phyloP scores from a whole-genome alignment of 2,329 filamentous ascomycete species.

The Cladophialophora immunda region DNA sequence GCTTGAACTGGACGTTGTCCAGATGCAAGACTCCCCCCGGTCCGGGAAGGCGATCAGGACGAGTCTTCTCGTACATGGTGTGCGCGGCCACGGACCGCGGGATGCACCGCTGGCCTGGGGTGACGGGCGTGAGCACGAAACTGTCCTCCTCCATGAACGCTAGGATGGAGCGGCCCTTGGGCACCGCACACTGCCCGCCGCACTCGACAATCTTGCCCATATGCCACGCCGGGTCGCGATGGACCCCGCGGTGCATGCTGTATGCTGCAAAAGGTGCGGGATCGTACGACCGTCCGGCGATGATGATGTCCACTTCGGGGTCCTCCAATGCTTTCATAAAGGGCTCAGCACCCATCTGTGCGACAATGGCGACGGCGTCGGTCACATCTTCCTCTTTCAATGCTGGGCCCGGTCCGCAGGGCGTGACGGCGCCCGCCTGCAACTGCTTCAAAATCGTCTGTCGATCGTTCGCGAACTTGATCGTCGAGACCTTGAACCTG shows the following conservation, averaged over 20 bases:
- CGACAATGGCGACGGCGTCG: conserved; percentile 50
- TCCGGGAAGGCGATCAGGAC: conserved; percentile 60
- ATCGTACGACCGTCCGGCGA: conserved; percentile 57
- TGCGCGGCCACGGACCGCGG: conserved; percentile 62
- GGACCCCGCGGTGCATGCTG: conserved; percentile 47
- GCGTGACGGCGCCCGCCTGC: not conserved
- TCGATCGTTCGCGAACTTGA: conserved; percentile 9
- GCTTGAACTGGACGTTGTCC: conserved; percentile 54
- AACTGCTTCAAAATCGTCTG: conserved; percentile 2
- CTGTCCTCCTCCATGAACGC: conserved; percentile 56
- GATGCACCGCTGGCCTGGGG: conserved; percentile 54
- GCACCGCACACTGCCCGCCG: conserved; percentile 57
- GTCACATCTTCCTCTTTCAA: conserved; percentile 52
- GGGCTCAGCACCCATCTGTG: conserved; percentile 59
- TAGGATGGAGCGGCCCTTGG: conserved; percentile 56
- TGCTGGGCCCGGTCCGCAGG: conserved; percentile 48
- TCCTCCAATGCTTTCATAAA: conserved; percentile 41
- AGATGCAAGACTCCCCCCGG: conserved; percentile 61
- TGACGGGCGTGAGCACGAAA: conserved; percentile 59
- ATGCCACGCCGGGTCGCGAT: conserved; percentile 13
- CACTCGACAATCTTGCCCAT: conserved; percentile 68
- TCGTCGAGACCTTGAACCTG: not conserved
- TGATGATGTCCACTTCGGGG: conserved; percentile 58
- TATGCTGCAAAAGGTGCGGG: conserved; percentile 53
- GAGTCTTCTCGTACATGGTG: conserved; percentile 63